A percentile compares a stretch with the other conserved stretches of the same genome.
Evolutionary conservation across 257 asterid genomes (phyloP).

Genomic region (Salvia splendens): DNA sequence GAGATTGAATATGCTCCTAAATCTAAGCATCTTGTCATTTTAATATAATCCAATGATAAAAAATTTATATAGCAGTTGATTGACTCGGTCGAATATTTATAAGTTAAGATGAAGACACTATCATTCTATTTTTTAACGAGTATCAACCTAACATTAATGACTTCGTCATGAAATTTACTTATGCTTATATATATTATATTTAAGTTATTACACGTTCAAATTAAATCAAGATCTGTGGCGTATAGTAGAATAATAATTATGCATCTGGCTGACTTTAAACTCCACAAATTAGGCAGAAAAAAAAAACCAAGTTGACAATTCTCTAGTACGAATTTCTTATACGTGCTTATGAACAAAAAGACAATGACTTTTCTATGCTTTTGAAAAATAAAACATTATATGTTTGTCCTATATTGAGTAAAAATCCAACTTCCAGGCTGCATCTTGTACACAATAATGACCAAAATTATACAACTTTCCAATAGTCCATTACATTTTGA

Average conservation of each 20-base stretch:
- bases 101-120: no score
- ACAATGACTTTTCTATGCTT: conserved; percentile 21
- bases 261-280: conserved; percentile 29
- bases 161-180: no score
- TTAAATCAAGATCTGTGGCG: background rate
- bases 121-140: no score
- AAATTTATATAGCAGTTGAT: no score
- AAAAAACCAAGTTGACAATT: conserved; percentile 36
- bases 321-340: conserved; percentile 25
- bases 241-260: no score
- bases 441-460: background rate
- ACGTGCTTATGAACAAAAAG: conserved; percentile 6
- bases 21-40: no score
- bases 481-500: conserved; percentile 27
- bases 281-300: conserved; percentile 36
- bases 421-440: conserved; percentile 32
- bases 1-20: no score
- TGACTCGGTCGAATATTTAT: no score
- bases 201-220: background rate
- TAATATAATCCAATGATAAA: no score
- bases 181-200: no score
- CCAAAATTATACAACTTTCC: background rate
- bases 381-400: conserved; percentile 15
- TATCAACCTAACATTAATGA: no score
- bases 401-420: conserved; percentile 28